These are phyloP conservation scores for Podosphaera aphanis DNA, from an alignment of 2,329 filamentous ascomycete species.

Conservation along the genomic window DNA sequence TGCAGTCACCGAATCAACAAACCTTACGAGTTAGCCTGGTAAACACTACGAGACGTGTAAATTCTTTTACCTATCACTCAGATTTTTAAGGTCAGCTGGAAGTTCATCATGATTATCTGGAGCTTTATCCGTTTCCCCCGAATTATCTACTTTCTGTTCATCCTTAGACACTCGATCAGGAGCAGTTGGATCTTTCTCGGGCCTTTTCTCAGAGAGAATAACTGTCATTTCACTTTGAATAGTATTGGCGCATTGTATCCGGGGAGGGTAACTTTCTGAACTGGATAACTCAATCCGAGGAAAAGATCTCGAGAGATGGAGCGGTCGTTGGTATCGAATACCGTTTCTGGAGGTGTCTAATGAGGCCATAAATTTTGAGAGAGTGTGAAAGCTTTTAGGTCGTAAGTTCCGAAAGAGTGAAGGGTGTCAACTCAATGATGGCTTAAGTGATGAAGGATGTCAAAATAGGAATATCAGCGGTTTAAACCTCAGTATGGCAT, in stretches of 20 bases:
- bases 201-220: slow-evolving; percentile 4
- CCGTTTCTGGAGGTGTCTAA: slow-evolving; percentile 9
- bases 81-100: slow-evolving; percentile 75
- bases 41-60: not conserved
- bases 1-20: slow-evolving; percentile 70
- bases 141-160: slow-evolving; percentile 10
- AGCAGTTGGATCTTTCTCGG: slow-evolving; percentile 7
- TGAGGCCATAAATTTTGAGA: slow-evolving; percentile 11
- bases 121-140: slow-evolving; percentile 8
- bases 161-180: slow-evolving; percentile 21
- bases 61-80: slow-evolving; percentile 46
- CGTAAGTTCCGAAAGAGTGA: slow-evolving; percentile 7
- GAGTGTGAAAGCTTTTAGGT: slow-evolving; percentile 4
- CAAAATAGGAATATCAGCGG: not conserved
- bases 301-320: slow-evolving; percentile 19
- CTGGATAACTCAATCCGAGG: slow-evolving; percentile 15
- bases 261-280: slow-evolving; percentile 7
- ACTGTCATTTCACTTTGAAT: slow-evolving; percentile 11
- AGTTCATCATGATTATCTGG: slow-evolving; percentile 53
- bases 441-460: not conserved
- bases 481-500: not conserved
- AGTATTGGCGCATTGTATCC: slow-evolving; percentile 12
- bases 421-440: not conserved
- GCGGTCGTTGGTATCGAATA: slow-evolving; percentile 12
- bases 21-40: slow-evolving; percentile 30